Base-by-base conservation (phyloP, 352 stramenopile species). In the Globisporangium carolinianum region DNA sequence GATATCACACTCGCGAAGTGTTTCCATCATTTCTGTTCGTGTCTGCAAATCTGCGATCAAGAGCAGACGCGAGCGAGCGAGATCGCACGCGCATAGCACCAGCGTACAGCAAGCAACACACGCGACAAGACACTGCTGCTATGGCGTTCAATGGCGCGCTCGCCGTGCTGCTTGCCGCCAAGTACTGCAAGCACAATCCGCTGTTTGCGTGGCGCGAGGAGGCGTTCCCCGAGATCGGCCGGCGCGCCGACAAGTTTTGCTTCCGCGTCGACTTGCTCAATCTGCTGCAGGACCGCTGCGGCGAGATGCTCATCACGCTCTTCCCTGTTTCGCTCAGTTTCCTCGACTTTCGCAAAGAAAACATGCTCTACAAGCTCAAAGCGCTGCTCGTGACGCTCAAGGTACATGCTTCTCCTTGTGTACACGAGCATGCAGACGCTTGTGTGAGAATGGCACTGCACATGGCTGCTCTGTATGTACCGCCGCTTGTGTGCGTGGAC, bases 241-340 rank as follows among this genome's bases (percentile, higher is more conserved):
- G 64, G 47, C 78, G 79, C 46, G 68, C 57, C 14, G 72, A 86
- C 50, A 92, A 92, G 65, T 84, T 79, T 60, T 76, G 66, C 17
- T 90, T 90, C 62, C 74, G 69, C 50, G 79, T 92, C 18, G 76
- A 90, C 50, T 71, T 89, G 65, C 59, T 76, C 7, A 88, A 92
- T 58, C 60, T 92, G 53, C 69, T 73, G 48, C 66, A 82, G 38
- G 75, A 88, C 45, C 54, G 51, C 7, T 78, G 72, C 43, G 70
- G 67, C 12, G 68, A 87, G 55, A 76, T 88, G 72, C 43, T 92
- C 18, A 66, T 92, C 51, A 71, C 73, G 46, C 60, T 92, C 24
- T 62, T 92, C 38, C 79, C 79, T 3, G 62, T 64, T 36, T 60
- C 79, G 55, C 65, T 75, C 51, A 87, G 76, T 63, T 69, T 88